Evolutionary conservation across 768 basidiomycete species (phyloP).

Genomic region (Phanerochaete carnosa): DNA sequence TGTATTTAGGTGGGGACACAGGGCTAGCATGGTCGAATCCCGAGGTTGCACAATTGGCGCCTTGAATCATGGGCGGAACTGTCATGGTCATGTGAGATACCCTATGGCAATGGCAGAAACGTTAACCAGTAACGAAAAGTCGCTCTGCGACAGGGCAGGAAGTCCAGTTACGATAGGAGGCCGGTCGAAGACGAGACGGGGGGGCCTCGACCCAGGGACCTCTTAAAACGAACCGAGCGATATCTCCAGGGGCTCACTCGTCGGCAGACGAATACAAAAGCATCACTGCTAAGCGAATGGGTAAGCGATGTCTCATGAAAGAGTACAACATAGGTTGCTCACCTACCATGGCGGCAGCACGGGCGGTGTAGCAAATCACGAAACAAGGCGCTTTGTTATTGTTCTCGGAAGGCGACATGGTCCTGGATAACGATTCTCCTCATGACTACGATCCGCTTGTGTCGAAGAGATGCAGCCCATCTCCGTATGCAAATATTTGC

Average conservation of each 20-base stretch:
- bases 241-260: background rate
- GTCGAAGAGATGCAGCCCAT: background rate
- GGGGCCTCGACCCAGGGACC: background rate
- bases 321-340: background rate
- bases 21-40: background rate
- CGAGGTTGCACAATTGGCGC: background rate
- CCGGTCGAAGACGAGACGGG: background rate
- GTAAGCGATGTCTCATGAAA: background rate
- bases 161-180: background rate
- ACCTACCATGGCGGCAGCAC: background rate
- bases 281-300: background rate
- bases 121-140: conserved; percentile 5
- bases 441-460: background rate
- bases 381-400: background rate
- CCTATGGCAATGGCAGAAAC: background rate
- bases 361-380: background rate
- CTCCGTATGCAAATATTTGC: background rate
- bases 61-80: background rate
- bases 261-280: conserved; percentile 1
- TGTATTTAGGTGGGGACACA: background rate
- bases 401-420: background rate
- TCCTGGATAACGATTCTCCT: background rate
- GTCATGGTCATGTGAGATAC: background rate
- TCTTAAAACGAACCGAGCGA: background rate
- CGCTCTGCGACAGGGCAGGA: conserved; percentile 1